Evolutionary conservation across 306 rosid genomes (phyloP), one percentile per base, ranked within the genome.

Genomic region (Albizia julibrissin): DNA sequence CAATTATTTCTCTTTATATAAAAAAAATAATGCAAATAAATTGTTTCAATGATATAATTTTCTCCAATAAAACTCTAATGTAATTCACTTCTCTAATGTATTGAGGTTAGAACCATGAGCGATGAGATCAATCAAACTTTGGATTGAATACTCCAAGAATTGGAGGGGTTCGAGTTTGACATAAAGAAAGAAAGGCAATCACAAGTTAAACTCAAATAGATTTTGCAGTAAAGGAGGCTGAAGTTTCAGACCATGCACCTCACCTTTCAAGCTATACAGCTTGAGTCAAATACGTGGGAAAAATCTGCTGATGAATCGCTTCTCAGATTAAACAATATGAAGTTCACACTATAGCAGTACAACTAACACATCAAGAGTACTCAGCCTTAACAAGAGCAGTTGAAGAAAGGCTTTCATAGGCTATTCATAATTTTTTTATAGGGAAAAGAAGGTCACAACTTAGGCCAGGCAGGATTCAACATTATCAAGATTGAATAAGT

Each of bases 291-390:
- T 44, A 87, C 91, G 1, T 50, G 78, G 61, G 80, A 62, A 56
- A 77, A 80, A 75, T 92, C 97, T 29, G 72, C 47, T 31, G 86
- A 84, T 2, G 77, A 76, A 81, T 84, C 88, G 26, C 77, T 88
- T 77, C 73, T 27, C 82, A 78, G 80, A 78, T 87, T 61, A 76
- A 79, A 10, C 81, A 67, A 78, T 72, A 84, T 58, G 79, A 87
- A 69, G 74, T 61, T 77, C 78, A 52, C 19, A 67, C 65, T n/a
- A 59, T 80, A 10, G 71, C 21, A 21, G 50, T 85, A 29, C 87
- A 69, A 69, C 88, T 90, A 75, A 85, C 70, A 67, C 88, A 43
- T 3, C 85, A 89, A 78, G 86, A 86, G 26, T 89, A 85, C 84
- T 15, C 81, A 31, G 85, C 67, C 62, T 76, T 89, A 39, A 78